phyloP scores from a whole-genome alignment of 2,329 filamentous ascomycete genomes.

The Fusarium proliferatum region DNA sequence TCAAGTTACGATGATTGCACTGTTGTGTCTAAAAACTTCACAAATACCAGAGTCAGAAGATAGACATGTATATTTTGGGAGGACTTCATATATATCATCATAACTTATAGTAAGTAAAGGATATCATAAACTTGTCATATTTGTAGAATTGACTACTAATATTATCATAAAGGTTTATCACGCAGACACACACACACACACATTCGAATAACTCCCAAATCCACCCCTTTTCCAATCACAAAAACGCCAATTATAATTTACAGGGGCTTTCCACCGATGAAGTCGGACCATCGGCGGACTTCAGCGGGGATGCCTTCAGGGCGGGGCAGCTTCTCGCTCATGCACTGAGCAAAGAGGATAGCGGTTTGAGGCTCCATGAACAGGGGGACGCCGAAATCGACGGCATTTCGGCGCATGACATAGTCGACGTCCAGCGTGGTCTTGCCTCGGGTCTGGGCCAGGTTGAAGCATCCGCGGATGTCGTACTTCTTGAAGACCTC shows the following conservation, averaged over 20 bases:
- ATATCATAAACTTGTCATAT: conserved; percentile 1
- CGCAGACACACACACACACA: conserved; percentile 2
- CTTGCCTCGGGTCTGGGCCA: conserved; percentile 85
- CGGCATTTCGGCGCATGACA: conserved; percentile 97
- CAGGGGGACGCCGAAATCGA: conserved; percentile 96
- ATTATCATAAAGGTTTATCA: conserved; percentile 23
- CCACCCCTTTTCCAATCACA: conserved; percentile 34
- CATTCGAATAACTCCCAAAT: conserved; percentile 16
- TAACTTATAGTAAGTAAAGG: neutral
- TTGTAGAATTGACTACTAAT: neutral
- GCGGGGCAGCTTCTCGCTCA: conserved; percentile 94
- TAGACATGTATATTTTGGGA: neutral
- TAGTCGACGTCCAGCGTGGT: conserved; percentile 93
- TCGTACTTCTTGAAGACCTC: conserved; percentile 98
- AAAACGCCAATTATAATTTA: conserved; percentile 57
- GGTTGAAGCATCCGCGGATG: conserved; percentile 95
- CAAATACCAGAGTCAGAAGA: neutral
- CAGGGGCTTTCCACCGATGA: conserved; percentile 87
- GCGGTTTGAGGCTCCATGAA: conserved; percentile 99
- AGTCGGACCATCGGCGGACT: conserved; percentile 94
- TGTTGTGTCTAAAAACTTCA: neutral
- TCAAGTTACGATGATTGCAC: neutral
- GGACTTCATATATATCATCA: neutral
- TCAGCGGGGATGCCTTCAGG: conserved; percentile 89
- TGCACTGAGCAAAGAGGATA: conserved; percentile 94